Evolutionary conservation across 1,284 basidiomycete genomes (phyloP).

Genomic region (Moesziomyces antarcticus): DNA sequence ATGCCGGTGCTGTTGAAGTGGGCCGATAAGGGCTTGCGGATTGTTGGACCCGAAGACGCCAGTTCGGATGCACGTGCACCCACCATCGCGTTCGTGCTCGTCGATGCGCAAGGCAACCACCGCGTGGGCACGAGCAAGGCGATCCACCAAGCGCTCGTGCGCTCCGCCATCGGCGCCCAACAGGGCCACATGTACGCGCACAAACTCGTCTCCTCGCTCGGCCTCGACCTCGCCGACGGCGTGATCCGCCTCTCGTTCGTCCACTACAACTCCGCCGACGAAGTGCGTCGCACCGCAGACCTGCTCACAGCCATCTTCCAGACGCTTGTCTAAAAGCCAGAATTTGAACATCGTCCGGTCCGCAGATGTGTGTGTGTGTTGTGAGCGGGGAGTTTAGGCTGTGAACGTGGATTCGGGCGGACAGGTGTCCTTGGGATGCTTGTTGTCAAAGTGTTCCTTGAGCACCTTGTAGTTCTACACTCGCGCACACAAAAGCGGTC

Average conservation of each 20-base stretch:
- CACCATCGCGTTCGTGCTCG: constrained; percentile 78
- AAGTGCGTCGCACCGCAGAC: constrained; percentile 74
- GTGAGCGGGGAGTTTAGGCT: not conserved
- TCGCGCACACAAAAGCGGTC: not conserved
- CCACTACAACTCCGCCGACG: constrained; percentile 80
- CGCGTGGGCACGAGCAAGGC: constrained; percentile 72
- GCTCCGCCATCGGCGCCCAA: constrained; percentile 76
- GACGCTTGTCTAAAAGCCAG: not conserved
- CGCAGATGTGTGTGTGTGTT: no score
- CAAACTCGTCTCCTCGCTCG: constrained; percentile 73
- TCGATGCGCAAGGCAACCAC: constrained; percentile 64
- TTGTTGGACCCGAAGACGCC: constrained; percentile 74
- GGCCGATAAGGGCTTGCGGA: constrained; percentile 70
- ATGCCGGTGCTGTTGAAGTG: constrained; percentile 70
- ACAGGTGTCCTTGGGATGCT: constrained; percentile 33
- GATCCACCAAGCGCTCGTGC: constrained; percentile 72
- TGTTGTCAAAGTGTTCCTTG: constrained; percentile 40
- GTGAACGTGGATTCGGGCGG: constrained; percentile 28
- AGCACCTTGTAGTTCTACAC: constrained; percentile 34
- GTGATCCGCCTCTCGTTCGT: constrained; percentile 81
- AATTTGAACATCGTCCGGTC: not conserved
- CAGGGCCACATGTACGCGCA: constrained; percentile 84
- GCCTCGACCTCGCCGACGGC: constrained; percentile 71
- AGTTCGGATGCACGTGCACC: constrained; percentile 71
- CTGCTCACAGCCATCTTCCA: constrained; percentile 70